Evolutionary conservation across 805 yeast genomes (phyloP).

Genomic region (Metschnikowia amazonensis): DNA sequence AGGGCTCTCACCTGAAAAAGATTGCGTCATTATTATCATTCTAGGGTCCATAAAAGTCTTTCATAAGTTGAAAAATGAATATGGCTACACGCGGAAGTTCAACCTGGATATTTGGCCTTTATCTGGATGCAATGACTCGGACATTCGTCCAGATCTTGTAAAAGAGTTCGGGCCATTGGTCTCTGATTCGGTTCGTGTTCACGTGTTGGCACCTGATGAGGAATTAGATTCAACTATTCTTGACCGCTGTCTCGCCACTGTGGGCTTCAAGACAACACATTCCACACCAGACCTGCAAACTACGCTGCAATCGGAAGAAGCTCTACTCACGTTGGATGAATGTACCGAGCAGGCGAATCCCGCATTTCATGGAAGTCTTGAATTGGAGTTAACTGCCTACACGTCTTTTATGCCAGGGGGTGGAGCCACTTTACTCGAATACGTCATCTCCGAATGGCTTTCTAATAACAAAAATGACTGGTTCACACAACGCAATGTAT

Average conservation of each 20-base stretch:
- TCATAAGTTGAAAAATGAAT: slow-evolving; percentile 21
- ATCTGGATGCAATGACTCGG: slow-evolving; percentile 22
- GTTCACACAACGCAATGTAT: slow-evolving; percentile 7
- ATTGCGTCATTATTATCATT: slow-evolving; percentile 23
- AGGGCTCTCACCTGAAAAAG: slow-evolving; percentile 17
- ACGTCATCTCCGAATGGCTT: slow-evolving; percentile 18
- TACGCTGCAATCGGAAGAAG: background rate
- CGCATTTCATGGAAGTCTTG: background rate
- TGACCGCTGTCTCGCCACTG: slow-evolving; percentile 26
- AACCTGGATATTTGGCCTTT: slow-evolving; percentile 18
- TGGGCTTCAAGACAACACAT: slow-evolving; percentile 18
- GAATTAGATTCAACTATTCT: slow-evolving; percentile 16
- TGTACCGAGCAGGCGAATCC: background rate
- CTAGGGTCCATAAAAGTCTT: slow-evolving; percentile 25
- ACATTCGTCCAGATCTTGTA: slow-evolving; percentile 23
- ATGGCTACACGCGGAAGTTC: slow-evolving; percentile 26
- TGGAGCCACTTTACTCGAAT: slow-evolving; percentile 30
- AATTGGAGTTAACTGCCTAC: slow-evolving; percentile 46
- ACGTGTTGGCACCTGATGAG: slow-evolving; percentile 17
- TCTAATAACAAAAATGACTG: background rate
- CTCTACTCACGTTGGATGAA: background rate
- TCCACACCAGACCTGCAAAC: no score
- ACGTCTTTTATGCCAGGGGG: slow-evolving; percentile 47
- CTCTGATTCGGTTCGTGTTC: slow-evolving; percentile 16
- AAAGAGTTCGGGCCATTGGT: slow-evolving; percentile 21